Evolutionary conservation across 2,329 filamentous ascomycete genomes (phyloP), one percentile per base, ranked within the genome.

Genomic region (Calonectria hawksworthii): DNA sequence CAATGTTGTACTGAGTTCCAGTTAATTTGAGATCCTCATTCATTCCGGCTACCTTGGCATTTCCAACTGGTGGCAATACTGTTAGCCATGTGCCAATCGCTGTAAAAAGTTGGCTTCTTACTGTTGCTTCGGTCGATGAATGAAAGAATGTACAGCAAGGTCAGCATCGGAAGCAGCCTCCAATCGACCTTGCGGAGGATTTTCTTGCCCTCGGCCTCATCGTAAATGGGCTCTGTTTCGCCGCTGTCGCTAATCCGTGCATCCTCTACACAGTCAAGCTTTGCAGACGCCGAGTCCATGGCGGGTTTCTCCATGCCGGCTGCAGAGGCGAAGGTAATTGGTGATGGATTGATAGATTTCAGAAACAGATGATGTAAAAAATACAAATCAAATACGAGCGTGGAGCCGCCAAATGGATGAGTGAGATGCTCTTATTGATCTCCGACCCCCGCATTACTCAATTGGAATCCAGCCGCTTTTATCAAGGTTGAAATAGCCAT

Each of bases 61-160:
- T 68, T 32, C 65, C 65, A 16, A 68, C 61, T 64, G 38, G 30
- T 10, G 10, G n/a, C 2, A 13, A 8, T 6, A 9, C 34, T n/a
- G 26, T 64, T 13, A 64, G 38, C 1, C 18, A n/a, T 38, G 3
- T 38, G 8, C 11, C 4, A 21, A 0, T 21, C 6, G 23, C 13
- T 1, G 9, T 21, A 7, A 11, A 36, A n/a, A 1, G 0, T 13
- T 36, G 11, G 0, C 14, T 32, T 7, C 61, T 64, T 28, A 61
- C 61, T 68, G 13, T 68, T 68, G 30, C 65, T 52, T 52, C 65
- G 10, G n/a, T 68, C 65, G 21, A 52, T 52, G 32, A 52, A 68
- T 14, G 23, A 52, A 32, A 54, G 28, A 6, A 68, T 51, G 34
- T 68, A 68, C 7, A 68, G 44, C n/a, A 68, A 26, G 11, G 50